Conservation (phyloP, 2,329 filamentous ascomycete species). For the Waltergamsia citrina region DNA sequence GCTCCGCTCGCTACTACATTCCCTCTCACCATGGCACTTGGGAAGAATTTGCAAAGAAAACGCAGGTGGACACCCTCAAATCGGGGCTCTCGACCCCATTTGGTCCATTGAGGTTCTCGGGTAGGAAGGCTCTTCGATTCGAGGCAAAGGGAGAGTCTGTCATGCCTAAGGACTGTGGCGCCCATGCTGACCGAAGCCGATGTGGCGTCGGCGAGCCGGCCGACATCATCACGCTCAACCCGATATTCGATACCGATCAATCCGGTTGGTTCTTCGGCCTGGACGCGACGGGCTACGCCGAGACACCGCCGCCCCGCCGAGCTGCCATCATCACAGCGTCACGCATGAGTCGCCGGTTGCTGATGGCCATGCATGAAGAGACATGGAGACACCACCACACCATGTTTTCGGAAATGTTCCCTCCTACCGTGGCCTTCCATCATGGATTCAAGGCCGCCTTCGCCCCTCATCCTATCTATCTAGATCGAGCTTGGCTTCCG, state of each 20-base stretch:
- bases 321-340: constrained; percentile 64
- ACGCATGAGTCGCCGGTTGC: constrained; percentile 55
- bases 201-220: constrained; percentile 66
- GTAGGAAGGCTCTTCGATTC: constrained; percentile 33
- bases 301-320: constrained; percentile 46
- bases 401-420: constrained; percentile 78
- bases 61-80: constrained; percentile 48
- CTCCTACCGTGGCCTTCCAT: constrained; percentile 59
- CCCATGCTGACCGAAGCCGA: constrained; percentile 35
- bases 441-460: constrained; percentile 72
- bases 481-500: constrained; percentile 67
- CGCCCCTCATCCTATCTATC: constrained; percentile 72
- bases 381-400: constrained; percentile 56
- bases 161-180: constrained; percentile 45
- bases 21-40: constrained; percentile 60
- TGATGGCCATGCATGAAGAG: constrained; percentile 67
- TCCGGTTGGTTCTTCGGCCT: constrained; percentile 66
- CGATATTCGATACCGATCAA: constrained; percentile 61
- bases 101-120: constrained; percentile 51
- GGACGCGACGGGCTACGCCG: constrained; percentile 59
- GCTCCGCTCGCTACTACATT: constrained; percentile 68
- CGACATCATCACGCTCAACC: constrained; percentile 70
- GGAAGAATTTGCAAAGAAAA: constrained; percentile 60
- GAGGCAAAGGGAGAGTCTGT: constrained; percentile 43
- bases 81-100: constrained; percentile 51